Base-by-base conservation (phyloP, 768 basidiomycete genomes). In the Jaapia argillacea region DNA sequence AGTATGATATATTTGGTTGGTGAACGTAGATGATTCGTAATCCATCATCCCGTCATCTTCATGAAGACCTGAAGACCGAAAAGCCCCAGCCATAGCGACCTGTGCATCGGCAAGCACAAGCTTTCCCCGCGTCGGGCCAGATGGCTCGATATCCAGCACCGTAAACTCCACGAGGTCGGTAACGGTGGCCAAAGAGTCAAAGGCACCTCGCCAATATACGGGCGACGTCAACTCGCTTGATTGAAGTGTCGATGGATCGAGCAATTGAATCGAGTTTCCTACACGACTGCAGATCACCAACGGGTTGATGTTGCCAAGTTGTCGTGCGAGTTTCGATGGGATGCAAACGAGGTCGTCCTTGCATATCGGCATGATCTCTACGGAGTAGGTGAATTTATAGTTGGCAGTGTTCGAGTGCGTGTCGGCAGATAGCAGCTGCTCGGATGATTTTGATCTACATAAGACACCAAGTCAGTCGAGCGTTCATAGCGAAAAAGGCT, bases 331-430 rank as follows among this genome's bases (percentile, higher is more conserved):
- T 55, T 89, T 88, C 7, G 67, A 61, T 2, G 92, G 89, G 26
- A 99, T 71, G 58, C 87, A 90, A 18, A 98, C 85, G 22, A 99
- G 76, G 63, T 99, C 96, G 58, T 98, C 96, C 60, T 97, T 97
- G 71, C 96, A 99, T 44, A 99, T 79, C 0, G 96, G 92, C 3
- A 85, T 77, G 56, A 99, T 96, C 65, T 98, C 94, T 51, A 98
- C 87, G 4, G 93, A 96, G 70, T 90, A 98, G 4, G 92, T 91
- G 64, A 87, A 93, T 65, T 94, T 98, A 74, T 87, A 96, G 64
- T 89, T 97, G 25, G 94, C 86, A 3, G 92, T 96, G 51, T 77
- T 78, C 39, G 85, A 78, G 61, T 99, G 94, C 1, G 85, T 90
- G 59, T 99, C 96, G 20, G 83, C 71, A 5, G 93, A 96, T 24